A percentile compares a stretch with the other conserved stretches of the same genome.
phyloP scores from a whole-genome alignment of 495 filamentous ascomycete species.

The Penicillium maclennaniae region DNA sequence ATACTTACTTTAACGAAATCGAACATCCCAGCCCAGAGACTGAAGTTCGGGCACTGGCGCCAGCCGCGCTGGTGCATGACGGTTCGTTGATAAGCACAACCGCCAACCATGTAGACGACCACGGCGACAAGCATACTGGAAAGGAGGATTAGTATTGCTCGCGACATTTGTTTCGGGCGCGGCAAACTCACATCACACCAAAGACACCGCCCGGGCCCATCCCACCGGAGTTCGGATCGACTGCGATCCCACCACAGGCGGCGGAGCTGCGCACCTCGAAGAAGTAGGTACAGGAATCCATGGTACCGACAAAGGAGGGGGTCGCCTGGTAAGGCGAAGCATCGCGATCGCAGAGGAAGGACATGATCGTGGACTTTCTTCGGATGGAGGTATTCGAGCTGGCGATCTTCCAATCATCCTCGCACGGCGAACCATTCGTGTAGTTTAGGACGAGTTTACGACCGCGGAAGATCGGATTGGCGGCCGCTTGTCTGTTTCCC shows the following conservation, averaged over 20 bases:
- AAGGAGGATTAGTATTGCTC: slow-evolving; percentile 11
- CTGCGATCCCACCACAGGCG: slow-evolving; percentile 70
- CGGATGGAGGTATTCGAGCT: slow-evolving; percentile 39
- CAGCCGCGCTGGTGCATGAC: slow-evolving; percentile 94
- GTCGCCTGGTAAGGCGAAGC: slow-evolving; percentile 54
- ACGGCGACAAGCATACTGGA: slow-evolving; percentile 64
- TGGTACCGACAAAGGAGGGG: slow-evolving; percentile 76
- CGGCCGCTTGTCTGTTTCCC: slow-evolving; percentile 56
- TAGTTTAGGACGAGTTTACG: slow-evolving; percentile 92
- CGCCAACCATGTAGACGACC: slow-evolving; percentile 84
- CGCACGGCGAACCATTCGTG: slow-evolving; percentile 80
- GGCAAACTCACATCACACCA: slow-evolving; percentile 70
- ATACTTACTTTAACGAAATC: slow-evolving; percentile 76
- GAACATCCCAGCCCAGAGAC: slow-evolving; percentile 83
- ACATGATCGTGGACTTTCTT: slow-evolving; percentile 84
- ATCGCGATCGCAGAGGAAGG: slow-evolving; percentile 87
- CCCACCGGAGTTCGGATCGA: slow-evolving; percentile 57
- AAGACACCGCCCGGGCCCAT: slow-evolving; percentile 88
- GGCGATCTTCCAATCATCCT: slow-evolving; percentile 23
- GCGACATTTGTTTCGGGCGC: not conserved
- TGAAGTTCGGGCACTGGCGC: slow-evolving; percentile 93
- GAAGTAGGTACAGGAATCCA: slow-evolving; percentile 92
- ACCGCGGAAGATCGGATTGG: slow-evolving; percentile 72
- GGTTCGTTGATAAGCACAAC: slow-evolving; percentile 90
- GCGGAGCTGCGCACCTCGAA: slow-evolving; percentile 89